Conservation (phyloP, 495 filamentous ascomycete species). For the Penicillium tannophilum region DNA sequence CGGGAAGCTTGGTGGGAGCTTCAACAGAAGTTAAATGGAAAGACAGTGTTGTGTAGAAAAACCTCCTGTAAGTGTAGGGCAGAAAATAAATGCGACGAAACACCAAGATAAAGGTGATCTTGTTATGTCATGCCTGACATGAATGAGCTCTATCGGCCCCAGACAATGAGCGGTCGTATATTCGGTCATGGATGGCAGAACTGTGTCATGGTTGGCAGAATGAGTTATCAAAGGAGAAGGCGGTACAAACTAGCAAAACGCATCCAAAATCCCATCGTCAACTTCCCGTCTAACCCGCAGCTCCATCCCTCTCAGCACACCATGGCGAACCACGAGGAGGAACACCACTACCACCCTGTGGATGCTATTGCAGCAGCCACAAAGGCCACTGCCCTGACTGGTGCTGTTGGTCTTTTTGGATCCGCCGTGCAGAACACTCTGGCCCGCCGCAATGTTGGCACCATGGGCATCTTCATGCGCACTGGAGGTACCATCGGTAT, state of each 20-base stretch:
- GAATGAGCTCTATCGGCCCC: not conserved
- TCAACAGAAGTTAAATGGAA: not conserved
- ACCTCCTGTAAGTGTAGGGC: not conserved
- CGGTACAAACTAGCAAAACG: slow-evolving; percentile 39
- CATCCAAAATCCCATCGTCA: slow-evolving; percentile 12
- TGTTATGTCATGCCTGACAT: not conserved
- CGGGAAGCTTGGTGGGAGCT: slow-evolving; percentile 20
- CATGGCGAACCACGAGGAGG: slow-evolving; percentile 53
- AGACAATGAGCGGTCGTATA: not conserved
- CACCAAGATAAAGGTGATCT: not conserved
- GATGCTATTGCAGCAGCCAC: slow-evolving; percentile 73
- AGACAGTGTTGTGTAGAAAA: not conserved
- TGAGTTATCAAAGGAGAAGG: slow-evolving; percentile 17
- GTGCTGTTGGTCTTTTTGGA: slow-evolving; percentile 66
- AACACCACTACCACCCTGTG: slow-evolving; percentile 68
- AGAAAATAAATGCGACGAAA: not conserved
- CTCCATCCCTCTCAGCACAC: slow-evolving; percentile 35
- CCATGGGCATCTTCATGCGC: slow-evolving; percentile 73
- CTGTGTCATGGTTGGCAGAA: not conserved
- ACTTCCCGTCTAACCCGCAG: slow-evolving; percentile 27
- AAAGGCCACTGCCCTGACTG: slow-evolving; percentile 64
- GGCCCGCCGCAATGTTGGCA: slow-evolving; percentile 73
- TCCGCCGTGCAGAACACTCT: slow-evolving; percentile 86
- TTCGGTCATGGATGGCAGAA: not conserved
- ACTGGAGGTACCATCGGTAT: slow-evolving; percentile 65